These are phyloP conservation scores for Blastocystis sp. DNA, from an alignment of 352 stramenopile species.

Conservation along the genomic window DNA sequence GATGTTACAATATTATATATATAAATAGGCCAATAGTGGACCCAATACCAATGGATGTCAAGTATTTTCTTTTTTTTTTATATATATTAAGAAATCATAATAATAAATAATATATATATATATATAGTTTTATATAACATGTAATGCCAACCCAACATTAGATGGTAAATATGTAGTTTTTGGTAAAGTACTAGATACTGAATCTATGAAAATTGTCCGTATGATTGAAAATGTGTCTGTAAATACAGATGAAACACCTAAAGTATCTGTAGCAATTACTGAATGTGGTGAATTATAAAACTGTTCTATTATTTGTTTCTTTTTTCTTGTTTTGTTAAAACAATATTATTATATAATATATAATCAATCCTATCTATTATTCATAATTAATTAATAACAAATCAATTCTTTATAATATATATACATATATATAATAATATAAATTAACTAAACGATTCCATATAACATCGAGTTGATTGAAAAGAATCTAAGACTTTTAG, in stretches of 20 bases:
- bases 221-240: slow-evolving; percentile 70
- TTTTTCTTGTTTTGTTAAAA: slow-evolving; percentile 2
- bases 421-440: background rate
- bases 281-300: slow-evolving; percentile 69
- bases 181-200: slow-evolving; percentile 61
- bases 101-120: background rate
- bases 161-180: slow-evolving; percentile 98
- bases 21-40: slow-evolving; percentile 62
- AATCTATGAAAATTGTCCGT: slow-evolving; percentile 57
- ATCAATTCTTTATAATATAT: background rate
- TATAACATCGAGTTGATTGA: no score
- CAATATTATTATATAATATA: slow-evolving; percentile 14
- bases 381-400: background rate
- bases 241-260: slow-evolving; percentile 68
- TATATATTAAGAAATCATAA: slow-evolving; percentile 13
- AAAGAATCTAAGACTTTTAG: slow-evolving; percentile 7
- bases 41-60: slow-evolving; percentile 86
- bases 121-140: slow-evolving; percentile 44
- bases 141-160: slow-evolving; percentile 66
- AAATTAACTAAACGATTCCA: no score
- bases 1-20: no score
- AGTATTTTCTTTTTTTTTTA: slow-evolving; percentile 94
- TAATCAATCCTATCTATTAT: background rate
- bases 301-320: no score
- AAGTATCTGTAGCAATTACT: slow-evolving; percentile 67